These are phyloP conservation scores for Daldinia concentrica DNA, from an alignment of 495 filamentous ascomycete genomes.

Conservation along the genomic window DNA sequence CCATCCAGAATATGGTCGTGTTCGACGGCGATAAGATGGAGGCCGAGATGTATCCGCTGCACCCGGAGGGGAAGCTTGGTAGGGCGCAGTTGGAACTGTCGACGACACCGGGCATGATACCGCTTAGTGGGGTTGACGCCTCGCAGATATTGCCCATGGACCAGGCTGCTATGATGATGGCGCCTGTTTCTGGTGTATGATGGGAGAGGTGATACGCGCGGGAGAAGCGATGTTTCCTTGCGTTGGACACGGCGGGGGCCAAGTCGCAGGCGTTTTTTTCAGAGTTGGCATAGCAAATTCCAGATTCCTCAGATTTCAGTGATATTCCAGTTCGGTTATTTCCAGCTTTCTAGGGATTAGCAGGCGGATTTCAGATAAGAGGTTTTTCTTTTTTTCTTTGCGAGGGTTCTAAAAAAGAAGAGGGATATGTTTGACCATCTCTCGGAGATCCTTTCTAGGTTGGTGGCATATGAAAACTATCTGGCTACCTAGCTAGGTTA, in stretches of 20 bases:
- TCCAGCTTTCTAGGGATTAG: neutral
- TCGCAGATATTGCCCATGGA: constrained; percentile 34
- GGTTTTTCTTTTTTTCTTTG: neutral
- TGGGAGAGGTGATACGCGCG: neutral
- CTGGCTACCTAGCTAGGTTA: too few relatives aligned
- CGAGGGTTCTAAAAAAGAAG: neutral
- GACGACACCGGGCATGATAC: constrained; percentile 27
- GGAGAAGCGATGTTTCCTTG: neutral
- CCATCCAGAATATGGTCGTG: constrained; percentile 91
- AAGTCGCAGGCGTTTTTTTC: neutral
- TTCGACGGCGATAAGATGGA: constrained; percentile 86
- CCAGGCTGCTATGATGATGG: constrained; percentile 27
- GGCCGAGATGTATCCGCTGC: constrained; percentile 81
- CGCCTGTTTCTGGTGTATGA: neutral
- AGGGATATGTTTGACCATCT: neutral
- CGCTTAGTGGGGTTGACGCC: constrained; percentile 24
- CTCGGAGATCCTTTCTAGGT: neutral
- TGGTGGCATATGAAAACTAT: too few relatives aligned
- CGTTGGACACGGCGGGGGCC: neutral
- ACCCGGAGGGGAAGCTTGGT: constrained; percentile 68
- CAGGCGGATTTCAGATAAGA: neutral
- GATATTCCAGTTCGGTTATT: neutral
- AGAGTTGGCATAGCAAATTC: constrained; percentile 5
- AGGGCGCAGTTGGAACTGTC: constrained; percentile 46
- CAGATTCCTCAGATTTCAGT: neutral